Base-by-base conservation (phyloP, 306 rosid genomes). In the Gleditsia sinensis region DNA sequence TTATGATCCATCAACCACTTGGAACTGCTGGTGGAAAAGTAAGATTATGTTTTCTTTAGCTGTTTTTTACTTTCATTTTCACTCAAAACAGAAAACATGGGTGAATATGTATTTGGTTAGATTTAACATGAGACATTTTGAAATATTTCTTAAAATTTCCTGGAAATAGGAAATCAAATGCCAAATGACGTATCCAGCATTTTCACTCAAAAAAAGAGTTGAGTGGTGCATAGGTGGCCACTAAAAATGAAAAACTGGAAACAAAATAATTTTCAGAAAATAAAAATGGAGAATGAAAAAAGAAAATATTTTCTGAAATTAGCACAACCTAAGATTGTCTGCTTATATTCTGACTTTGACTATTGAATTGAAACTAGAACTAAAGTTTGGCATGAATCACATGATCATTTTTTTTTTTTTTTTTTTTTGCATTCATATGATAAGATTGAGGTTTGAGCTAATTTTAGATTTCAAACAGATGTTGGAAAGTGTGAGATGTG, bases 1-100 rank as follows among this genome's bases (percentile, higher is more conserved):
- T 92, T 59, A 94, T 94, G 99, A 94, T 94, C 71, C 99, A 92
- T 88, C 96, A 94, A 71, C 96, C 99, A 0, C 92, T 88, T 78
- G 97, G 97, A 75, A 80, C 89, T 64, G 78, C 86, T 48, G 95
- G 97, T 51, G 99, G 96, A 50, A 84, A 68, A 79, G 99, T 92
- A 85, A 84, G 95, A 17, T 30, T 11, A 9, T 23, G 23, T 60
- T 33, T 34, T 9, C 45, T 60, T 40, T 27, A 33, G 28, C 16
- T 59, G 3, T 9, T 34, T 34, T 19, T n/a, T 13, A 33, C 19
- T n/a, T 17, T 59, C 43, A 33, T 59, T 32, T 59, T 58, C 33
- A 28, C 23, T 7, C 6, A 16, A 27, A 7, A 32, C 34, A 16
- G 13, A 30, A 58, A 30, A 16, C 12, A 7, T 28, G 39, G 13